These are phyloP conservation scores for Solanum pinnatisectum DNA, from an alignment of 257 asterid genomes.

Conservation along the genomic window DNA sequence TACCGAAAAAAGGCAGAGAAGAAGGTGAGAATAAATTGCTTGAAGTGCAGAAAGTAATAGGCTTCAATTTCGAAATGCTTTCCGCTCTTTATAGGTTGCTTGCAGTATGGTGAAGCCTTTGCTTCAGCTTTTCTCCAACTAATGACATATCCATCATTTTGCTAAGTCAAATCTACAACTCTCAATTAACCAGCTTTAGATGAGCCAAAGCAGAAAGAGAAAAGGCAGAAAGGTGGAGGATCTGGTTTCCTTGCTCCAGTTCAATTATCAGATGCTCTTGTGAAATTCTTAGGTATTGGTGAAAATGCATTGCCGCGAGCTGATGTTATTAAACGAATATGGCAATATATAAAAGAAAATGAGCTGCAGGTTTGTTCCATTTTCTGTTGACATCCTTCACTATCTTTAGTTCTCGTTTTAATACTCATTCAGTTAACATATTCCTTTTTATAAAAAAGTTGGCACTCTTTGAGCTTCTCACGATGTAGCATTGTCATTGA, in stretches of 20 bases:
- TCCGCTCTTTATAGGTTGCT: neutral
- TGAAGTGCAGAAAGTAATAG: neutral
- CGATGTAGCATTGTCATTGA: neutral
- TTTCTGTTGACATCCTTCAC: neutral
- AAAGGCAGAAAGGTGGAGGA: slow-evolving; percentile 14
- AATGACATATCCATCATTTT: neutral
- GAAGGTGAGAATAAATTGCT: slow-evolving; percentile 18
- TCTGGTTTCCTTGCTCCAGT: slow-evolving; percentile 25
- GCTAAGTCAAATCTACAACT: neutral
- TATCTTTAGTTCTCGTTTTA: neutral
- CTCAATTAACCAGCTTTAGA: slow-evolving; percentile 8
- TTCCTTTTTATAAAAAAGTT: neutral
- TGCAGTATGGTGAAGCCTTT: neutral
- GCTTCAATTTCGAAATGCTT: neutral
- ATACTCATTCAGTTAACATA: neutral
- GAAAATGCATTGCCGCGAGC: slow-evolving; percentile 24
- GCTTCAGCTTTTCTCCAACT: neutral
- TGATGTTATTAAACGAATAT: slow-evolving; percentile 29
- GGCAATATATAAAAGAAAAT: slow-evolving; percentile 36
- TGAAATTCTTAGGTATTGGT: slow-evolving; percentile 25
- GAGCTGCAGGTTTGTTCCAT: slow-evolving; percentile 28
- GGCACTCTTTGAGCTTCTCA: neutral
- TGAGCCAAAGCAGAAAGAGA: slow-evolving; percentile 20
- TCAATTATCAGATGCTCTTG: slow-evolving; percentile 23
- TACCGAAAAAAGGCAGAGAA: slow-evolving; percentile 14